A percentile compares a stretch with the other conserved stretches of the same genome.
Evolutionary conservation across 2,329 filamentous ascomycete species (phyloP).

Genomic region (Cladosporium sp.): DNA sequence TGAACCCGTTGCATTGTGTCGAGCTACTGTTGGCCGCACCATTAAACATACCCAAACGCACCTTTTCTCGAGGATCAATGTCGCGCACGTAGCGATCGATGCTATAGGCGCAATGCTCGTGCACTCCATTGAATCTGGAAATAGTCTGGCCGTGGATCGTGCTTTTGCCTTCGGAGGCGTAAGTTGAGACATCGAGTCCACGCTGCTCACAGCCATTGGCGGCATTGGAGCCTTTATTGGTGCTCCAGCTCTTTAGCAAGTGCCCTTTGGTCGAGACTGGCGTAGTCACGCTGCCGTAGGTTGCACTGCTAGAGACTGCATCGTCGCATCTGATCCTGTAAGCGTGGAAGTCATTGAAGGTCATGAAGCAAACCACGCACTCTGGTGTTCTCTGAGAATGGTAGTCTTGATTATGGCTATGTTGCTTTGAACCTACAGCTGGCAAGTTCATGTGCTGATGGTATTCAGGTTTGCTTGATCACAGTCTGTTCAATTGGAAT

Average conservation of each 20-base stretch:
- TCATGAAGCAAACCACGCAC: not conserved
- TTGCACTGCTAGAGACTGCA: not conserved
- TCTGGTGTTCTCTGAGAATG: not conserved
- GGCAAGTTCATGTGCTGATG: not conserved
- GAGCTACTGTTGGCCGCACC: not conserved
- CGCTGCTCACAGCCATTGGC: no score
- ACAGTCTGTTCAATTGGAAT: no score
- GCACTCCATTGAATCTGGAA: no score
- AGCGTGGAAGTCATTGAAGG: not conserved
- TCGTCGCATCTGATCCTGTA: not conserved
- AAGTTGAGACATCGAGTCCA: no score
- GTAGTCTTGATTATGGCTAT: not conserved
- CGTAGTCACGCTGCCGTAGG: not conserved
- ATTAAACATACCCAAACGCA: not conserved
- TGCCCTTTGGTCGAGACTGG: not conserved
- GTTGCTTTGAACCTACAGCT: not conserved
- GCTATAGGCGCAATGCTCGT: not conserved
- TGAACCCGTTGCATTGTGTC: no score
- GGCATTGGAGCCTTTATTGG: no score
- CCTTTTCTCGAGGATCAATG: not conserved
- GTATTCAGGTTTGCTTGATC: not conserved
- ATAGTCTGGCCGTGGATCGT: no score
- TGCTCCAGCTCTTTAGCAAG: no score
- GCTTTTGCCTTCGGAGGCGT: no score
- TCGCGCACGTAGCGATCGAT: not conserved